Base-by-base conservation (phyloP, 345 rosid species). In the Boechera stricta region DNA sequence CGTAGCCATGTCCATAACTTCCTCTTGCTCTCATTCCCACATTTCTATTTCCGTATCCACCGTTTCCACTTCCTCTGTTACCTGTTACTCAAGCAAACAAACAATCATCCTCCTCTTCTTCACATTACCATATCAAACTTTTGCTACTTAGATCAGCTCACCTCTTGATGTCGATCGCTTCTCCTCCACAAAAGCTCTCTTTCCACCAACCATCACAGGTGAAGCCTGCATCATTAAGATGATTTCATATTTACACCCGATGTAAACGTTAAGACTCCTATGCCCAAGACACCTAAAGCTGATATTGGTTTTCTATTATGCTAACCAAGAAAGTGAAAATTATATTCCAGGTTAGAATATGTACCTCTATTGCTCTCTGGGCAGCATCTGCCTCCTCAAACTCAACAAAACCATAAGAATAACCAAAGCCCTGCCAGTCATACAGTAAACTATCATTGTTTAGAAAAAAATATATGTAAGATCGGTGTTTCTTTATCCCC, bases 321-420 rank as follows among this genome's bases (percentile, higher is more conserved):
- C 60, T 41, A 41, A 70, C 9, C 51, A 44, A 42, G n/a, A 55
- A 28, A 10, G 18, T 28, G 10, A 28, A 15, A 28, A 0, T 5
- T 15, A 44, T 44, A 44, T 44, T 44, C 6, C 4, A 35, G 28
- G 15, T 56, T 2, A 26, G 61, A 41, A 16, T 73, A 39, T 26
- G n/a, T 55, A 95, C 99, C 99, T 88, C 91, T 64, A 92, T 84
- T 31, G 99, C 98, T 72, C 85, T 88, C 69, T 86, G 92, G 48
- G 88, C 96, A 11, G 97, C 88, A 77, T 83, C 86, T 47, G 84
- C 90, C 44, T 66, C 87, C 68, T 88, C 88, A 82, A 90, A 95
- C 82, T 95, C 98, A 71, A 95, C 98, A 61, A 95, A 95, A 29
- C 99, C 99, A 80, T 83, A 95, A 77, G 86, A 82, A 71, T 1